Base-by-base conservation (phyloP, 345 rosid genomes). In the Limnanthes douglasii region DNA sequence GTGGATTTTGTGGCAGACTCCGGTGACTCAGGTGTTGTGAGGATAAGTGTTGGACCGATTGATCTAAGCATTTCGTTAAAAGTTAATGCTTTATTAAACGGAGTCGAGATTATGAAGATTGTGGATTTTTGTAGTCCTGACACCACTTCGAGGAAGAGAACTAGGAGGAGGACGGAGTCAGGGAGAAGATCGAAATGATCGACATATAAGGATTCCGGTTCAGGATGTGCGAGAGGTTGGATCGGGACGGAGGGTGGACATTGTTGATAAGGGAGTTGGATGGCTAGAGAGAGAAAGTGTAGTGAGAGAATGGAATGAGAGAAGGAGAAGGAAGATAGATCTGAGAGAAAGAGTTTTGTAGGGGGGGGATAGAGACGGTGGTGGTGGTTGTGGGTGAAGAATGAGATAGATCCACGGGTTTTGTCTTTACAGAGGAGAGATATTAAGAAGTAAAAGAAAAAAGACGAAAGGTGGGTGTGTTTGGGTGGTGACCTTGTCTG, bases 121-220 rank as follows among this genome's bases (percentile, higher is more conserved):
- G 46, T 78, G 30, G 53, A 41, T 38, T 40, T 46, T 54, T 57
- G 41, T 21, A 46, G 27, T 41, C 41, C 45, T 5, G 37, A 32
- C 11, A 28, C 36, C 2, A 64, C 35, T 6, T 37, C 53, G 15
- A 58, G 65, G 42, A 74, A 65, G 61, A 66, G 73, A 33, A 92
- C 57, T 0, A 81, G 42, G 27, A 81, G 75, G 34, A 92, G 76
- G 37, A 92, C 43, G 3, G 96, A 53, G 62, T 81, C 93, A 0
- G 93, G 96, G 0, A 92, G 71, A 11, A 67, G 72, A 66, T 92
- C 99, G 70, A 92, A 71, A 57, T 74, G 94, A 66, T 92, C 96
- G 55, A 60, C 44, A 13, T 29, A 17, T 25, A 35, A 26, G 35
- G 33, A 27, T 45, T 53, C 51, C 0, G 73, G 71, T 9, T 55